Percentiles rank a stretch among this genome's conserved stretches.
Evolutionary conservation across 169 alveolate species (phyloP).

Genomic region (Condylostoma magnum): DNA sequence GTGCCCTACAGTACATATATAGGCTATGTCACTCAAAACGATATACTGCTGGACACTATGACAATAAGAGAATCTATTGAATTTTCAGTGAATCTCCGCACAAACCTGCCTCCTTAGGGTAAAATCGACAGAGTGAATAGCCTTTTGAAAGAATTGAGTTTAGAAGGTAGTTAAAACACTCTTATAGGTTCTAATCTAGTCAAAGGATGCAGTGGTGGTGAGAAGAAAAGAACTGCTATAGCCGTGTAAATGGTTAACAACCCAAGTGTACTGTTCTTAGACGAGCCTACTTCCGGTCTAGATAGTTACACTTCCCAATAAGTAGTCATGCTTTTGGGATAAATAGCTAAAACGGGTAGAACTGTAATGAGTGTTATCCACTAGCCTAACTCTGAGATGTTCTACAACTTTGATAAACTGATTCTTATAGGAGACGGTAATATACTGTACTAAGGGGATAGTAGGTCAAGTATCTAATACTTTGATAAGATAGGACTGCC

Average conservation of each 20-base stretch:
- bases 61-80: neutral
- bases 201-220: slow-evolving; percentile 81
- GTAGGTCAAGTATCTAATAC: slow-evolving; percentile 4
- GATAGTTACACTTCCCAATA: slow-evolving; percentile 77
- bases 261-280: slow-evolving; percentile 81
- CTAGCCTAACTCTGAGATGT: slow-evolving; percentile 76
- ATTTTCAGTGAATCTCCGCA: neutral
- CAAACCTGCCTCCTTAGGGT: too few species aligned
- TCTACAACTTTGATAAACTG: slow-evolving; percentile 62
- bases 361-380: slow-evolving; percentile 73
- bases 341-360: slow-evolving; percentile 69
- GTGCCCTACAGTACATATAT: neutral
- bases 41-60: neutral
- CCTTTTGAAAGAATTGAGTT: slow-evolving; percentile 33
- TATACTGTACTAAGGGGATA: slow-evolving; percentile 61
- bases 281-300: slow-evolving; percentile 89
- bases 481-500: slow-evolving; percentile 33
- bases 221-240: slow-evolving; percentile 78
- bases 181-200: slow-evolving; percentile 60
- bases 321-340: slow-evolving; percentile 62
- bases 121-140: too few species aligned
- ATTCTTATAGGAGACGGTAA: slow-evolving; percentile 67
- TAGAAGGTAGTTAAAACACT: slow-evolving; percentile 60
- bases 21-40: slow-evolving; percentile 23
- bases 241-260: slow-evolving; percentile 81